Conservation (phyloP, 768 basidiomycete genomes). For the Lenzites betulinus region DNA sequence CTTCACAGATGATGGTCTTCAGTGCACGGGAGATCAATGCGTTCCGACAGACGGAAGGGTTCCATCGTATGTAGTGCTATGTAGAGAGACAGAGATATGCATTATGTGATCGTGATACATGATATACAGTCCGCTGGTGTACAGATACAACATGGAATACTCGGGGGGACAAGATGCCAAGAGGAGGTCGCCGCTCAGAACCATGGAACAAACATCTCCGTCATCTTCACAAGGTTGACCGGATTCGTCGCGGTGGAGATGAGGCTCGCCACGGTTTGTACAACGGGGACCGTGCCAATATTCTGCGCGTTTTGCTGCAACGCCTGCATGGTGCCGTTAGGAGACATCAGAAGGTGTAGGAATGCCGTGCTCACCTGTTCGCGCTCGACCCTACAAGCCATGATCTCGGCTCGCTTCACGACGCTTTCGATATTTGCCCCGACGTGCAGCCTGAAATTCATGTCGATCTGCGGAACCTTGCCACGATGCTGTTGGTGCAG, state of each 20-base stretch:
- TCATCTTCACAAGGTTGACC: constrained; percentile 80
- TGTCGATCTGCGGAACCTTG: constrained; percentile 59
- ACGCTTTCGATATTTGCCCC: constrained; percentile 67
- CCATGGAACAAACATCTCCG: constrained; percentile 86
- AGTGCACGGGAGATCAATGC: constrained; percentile 66
- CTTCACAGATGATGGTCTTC: constrained; percentile 70
- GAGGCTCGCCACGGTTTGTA: constrained; percentile 80
- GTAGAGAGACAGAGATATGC: constrained; percentile 6
- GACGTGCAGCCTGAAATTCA: constrained; percentile 54
- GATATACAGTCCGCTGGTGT: constrained; percentile 11
- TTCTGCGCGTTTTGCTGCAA: constrained; percentile 32
- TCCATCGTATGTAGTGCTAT: constrained; percentile 26
- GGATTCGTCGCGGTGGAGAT: constrained; percentile 89
- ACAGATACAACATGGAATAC: constrained; percentile 12
- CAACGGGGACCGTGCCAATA: constrained; percentile 53
- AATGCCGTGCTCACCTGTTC: constrained; percentile 59
- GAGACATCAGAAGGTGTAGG: not conserved
- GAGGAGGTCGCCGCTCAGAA: constrained; percentile 46
- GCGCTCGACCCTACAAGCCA: constrained; percentile 86
- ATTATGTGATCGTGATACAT: constrained; percentile 5
- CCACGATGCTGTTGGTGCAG: constrained; percentile 48
- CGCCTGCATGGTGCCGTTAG: constrained; percentile 28
- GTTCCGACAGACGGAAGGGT: constrained; percentile 79
- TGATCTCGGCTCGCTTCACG: constrained; percentile 76
- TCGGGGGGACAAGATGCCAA: not conserved